These are phyloP conservation scores for Hebeloma cylindrosporum DNA, from an alignment of 768 basidiomycete species.

Conservation along the genomic window DNA sequence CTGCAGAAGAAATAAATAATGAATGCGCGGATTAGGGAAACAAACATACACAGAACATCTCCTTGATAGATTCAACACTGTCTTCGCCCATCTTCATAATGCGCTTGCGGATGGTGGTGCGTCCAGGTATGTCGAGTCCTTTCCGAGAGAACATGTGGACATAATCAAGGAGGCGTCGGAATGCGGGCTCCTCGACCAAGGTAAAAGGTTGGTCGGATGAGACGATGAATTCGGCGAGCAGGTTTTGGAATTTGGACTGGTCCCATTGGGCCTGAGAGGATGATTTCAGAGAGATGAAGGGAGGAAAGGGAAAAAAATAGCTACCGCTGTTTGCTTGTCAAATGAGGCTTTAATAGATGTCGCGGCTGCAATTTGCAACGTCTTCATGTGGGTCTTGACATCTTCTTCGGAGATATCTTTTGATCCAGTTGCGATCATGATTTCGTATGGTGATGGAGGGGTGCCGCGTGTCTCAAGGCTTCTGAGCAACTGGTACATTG, in stretches of 20 bases:
- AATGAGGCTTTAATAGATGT: too few relatives aligned
- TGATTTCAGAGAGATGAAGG: too few relatives aligned
- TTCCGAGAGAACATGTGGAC: background rate
- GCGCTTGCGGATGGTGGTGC: conserved; percentile 1
- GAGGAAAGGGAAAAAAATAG: too few relatives aligned
- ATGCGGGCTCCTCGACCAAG: conserved; percentile 14
- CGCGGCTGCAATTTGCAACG: too few relatives aligned
- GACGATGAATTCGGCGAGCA: conserved; percentile 15
- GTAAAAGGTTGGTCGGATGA: conserved; percentile 18
- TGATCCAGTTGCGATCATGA: too few relatives aligned
- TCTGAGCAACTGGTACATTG: too few relatives aligned
- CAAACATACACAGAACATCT: conserved; percentile 19
- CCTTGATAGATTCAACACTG: conserved; percentile 5
- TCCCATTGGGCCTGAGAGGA: conserved; percentile 14
- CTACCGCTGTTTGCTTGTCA: too few relatives aligned
- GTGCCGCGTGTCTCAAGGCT: too few relatives aligned
- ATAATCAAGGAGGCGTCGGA: conserved; percentile 7
- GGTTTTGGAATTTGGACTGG: conserved; percentile 10
- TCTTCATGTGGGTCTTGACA: too few relatives aligned
- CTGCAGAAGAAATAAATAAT: conserved; percentile 1
- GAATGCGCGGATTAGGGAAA: background rate
- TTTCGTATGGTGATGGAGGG: too few relatives aligned
- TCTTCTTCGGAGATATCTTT: too few relatives aligned
- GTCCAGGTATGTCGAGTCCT: conserved; percentile 4
- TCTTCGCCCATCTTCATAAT: conserved; percentile 23